Conservation (phyloP, 1,284 basidiomycete genomes). For the Marasmius sp. region DNA sequence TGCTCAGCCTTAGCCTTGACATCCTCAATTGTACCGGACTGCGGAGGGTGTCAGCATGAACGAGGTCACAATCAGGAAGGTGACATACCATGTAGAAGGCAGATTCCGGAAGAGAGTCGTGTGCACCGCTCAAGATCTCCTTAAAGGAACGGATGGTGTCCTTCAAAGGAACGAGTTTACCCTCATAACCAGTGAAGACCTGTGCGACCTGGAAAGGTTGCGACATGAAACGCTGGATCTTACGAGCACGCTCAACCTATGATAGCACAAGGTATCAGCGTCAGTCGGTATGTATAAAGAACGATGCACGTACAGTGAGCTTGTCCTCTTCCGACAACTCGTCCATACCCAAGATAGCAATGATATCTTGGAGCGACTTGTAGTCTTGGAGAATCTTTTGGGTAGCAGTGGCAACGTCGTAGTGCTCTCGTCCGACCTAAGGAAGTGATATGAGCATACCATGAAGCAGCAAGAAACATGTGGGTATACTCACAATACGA, state of each 20-base stretch:
- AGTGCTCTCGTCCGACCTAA: constrained; percentile 85
- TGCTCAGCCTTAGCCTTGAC: constrained; percentile 96
- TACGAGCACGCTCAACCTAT: constrained; percentile 84
- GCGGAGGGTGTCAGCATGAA: constrained; percentile 5
- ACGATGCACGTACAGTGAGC: constrained; percentile 70
- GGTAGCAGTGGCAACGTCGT: constrained; percentile 91
- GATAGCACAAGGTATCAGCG: constrained; percentile 5
- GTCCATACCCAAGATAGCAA: constrained; percentile 98
- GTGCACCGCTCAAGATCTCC: constrained; percentile 90
- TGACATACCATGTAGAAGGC: constrained; percentile 84
- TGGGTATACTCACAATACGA: constrained; percentile 77
- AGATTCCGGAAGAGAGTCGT: constrained; percentile 90
- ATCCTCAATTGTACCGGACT: constrained; percentile 90
- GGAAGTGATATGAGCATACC: constrained; percentile 6
- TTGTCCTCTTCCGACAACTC: constrained; percentile 99
- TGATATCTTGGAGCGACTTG: constrained; percentile 98
- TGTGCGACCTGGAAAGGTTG: constrained; percentile 99
- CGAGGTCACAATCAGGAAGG: background rate
- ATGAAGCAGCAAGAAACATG: background rate
- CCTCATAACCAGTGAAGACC: constrained; percentile 99
- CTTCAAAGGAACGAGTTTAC: constrained; percentile 91
- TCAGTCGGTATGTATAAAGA: background rate
- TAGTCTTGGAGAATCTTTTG: constrained; percentile 99
- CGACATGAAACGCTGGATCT: constrained; percentile 98
- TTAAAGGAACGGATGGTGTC: constrained; percentile 93